These are phyloP conservation scores for Barnettozyma siamensis DNA, from an alignment of 805 yeast genomes.

Conservation along the genomic window DNA sequence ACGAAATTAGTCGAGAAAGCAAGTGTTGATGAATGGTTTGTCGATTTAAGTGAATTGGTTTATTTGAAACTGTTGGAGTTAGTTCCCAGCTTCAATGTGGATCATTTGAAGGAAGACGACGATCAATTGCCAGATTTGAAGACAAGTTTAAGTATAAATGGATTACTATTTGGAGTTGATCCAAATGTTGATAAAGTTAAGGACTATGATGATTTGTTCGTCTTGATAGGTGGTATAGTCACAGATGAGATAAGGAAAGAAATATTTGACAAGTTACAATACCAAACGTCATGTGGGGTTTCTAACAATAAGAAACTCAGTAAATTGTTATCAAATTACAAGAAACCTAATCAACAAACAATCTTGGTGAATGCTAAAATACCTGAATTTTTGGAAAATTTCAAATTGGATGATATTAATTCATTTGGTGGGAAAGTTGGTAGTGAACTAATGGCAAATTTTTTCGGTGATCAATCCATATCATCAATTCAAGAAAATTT, in stretches of 20 bases:
- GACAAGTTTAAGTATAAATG: slow-evolving; percentile 27
- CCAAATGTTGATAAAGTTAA: slow-evolving; percentile 12
- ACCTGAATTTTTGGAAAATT: slow-evolving; percentile 48
- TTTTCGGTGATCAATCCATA: slow-evolving; percentile 38
- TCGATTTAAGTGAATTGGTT: slow-evolving; percentile 73
- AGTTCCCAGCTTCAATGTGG: slow-evolving; percentile 41
- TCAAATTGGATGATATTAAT: slow-evolving; percentile 71
- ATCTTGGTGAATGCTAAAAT: slow-evolving; percentile 49
- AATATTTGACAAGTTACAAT: slow-evolving; percentile 54
- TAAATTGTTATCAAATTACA: slow-evolving; percentile 78
- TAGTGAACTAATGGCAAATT: slow-evolving; percentile 40
- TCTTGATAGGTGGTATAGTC: slow-evolving; percentile 59
- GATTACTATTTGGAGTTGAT: slow-evolving; percentile 13
- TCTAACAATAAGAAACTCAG: slow-evolving; percentile 73
- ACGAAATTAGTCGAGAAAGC: slow-evolving; percentile 85
- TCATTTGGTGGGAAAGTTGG: slow-evolving; percentile 92
- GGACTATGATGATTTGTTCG: slow-evolving; percentile 81
- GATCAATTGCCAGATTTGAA: slow-evolving; percentile 38
- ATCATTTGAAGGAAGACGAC: slow-evolving; percentile 17
- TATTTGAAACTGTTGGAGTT: slow-evolving; percentile 34
- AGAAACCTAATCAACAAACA: slow-evolving; percentile 86
- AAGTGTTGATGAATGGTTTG: slow-evolving; percentile 88
- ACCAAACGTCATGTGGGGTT: slow-evolving; percentile 88
- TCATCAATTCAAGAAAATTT: slow-evolving; percentile 4
- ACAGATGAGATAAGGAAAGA: slow-evolving; percentile 47